These are phyloP conservation scores for Fagopyrum esculentum DNA, from an alignment of 148 eudicot species.

Conservation along the genomic window DNA sequence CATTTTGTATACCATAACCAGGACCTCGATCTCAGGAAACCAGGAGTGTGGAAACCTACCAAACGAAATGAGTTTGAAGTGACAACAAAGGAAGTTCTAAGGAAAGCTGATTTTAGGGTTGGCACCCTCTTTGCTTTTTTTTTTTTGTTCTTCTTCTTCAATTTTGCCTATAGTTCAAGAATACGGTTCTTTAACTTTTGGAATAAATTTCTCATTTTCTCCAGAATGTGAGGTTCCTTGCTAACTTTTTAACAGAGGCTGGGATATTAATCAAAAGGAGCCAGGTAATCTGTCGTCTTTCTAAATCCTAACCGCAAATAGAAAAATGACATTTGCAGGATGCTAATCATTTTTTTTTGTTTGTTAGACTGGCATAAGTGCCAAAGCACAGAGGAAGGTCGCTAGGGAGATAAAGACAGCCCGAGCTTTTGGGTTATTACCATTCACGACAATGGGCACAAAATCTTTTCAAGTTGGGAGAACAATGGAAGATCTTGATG, in stretches of 20 bases:
- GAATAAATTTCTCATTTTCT: constrained; percentile 5
- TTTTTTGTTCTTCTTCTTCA: neutral
- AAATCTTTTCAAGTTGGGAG: constrained; percentile 49
- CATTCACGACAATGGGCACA: constrained; percentile 87
- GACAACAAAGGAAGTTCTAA: constrained; percentile 71
- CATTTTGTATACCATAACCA: constrained; percentile 16
- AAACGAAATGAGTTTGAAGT: constrained; percentile 60
- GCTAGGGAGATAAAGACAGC: constrained; percentile 96
- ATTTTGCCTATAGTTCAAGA: neutral
- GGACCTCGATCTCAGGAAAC: constrained; percentile 80
- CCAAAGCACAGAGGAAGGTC: constrained; percentile 90
- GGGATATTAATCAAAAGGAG: constrained; percentile 83
- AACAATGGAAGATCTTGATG: constrained; percentile 61
- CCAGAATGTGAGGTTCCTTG: constrained; percentile 88
- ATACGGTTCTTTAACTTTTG: neutral
- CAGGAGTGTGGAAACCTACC: constrained; percentile 46
- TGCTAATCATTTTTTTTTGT: neutral
- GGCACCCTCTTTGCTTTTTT: constrained; percentile 17
- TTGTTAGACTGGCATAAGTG: constrained; percentile 71
- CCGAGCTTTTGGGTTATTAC: constrained; percentile 81
- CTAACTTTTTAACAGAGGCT: constrained; percentile 85
- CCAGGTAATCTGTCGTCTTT: constrained; percentile 43
- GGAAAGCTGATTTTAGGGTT: constrained; percentile 92
- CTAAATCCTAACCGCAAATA: neutral
- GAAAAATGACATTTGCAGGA: no score